Evolutionary conservation across 208 protist genomes (phyloP), one percentile per base, ranked within the genome.

Genomic region (Leishmania amazonensis): DNA sequence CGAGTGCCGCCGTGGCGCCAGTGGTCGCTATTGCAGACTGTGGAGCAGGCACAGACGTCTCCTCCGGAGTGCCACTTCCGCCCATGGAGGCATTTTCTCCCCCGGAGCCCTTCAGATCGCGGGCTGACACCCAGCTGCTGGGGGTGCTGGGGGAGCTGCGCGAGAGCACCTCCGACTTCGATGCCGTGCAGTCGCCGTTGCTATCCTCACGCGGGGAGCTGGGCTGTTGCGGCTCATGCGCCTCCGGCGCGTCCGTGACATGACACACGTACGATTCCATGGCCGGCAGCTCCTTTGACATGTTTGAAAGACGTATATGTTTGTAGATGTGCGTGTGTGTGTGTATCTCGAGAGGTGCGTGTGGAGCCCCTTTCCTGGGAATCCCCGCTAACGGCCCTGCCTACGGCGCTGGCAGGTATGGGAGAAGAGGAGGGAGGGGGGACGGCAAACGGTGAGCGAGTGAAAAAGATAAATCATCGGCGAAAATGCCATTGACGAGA

Each of bases 201-300:
- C 21, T 11, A 0, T 35, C 6, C 13, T 51, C 40, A 53, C 21
- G 3, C 24, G 78, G 57, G 21, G n/a, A 21, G 58, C 2, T 73
- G 68, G 45, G 21, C 40, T 31, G 70, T 47, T 51, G 51, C 35
- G 65, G 71, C 49, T 24, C 53, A 2, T 35, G 64, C 21, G 24
- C 21, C 49, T 17, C 19, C 15, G 79, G 76, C 11, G 76, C 64
- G 45, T 87, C 86, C 1, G 81, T 70, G 40, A 82, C 86, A 68
- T 89, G 83, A 79, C 75, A 83, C 21, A 79, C 38, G 62, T 84
- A 57, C 64, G 77, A 76, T 8, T 87, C 83, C 71, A 75, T 75
- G n/a, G 3, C 11, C 8, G 47, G 15, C 42, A 57, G 53, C 19
- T 72, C 11, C 21, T 15, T 11, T 75, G 47, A 19, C 47, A 24